These are phyloP conservation scores for Komagataella pastoris DNA, from an alignment of 805 yeast species.

Conservation along the genomic window DNA sequence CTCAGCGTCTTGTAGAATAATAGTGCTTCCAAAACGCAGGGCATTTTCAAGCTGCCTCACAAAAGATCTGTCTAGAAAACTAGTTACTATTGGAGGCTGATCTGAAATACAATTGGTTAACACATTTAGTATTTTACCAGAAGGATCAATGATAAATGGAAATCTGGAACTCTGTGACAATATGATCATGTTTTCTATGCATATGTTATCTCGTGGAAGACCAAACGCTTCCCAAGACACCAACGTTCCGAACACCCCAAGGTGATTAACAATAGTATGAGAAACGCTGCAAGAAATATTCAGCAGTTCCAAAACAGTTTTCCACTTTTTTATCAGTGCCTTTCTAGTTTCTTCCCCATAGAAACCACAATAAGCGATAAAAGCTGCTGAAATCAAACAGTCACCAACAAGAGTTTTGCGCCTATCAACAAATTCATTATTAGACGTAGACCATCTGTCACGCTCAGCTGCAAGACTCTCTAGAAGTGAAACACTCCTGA, in stretches of 20 bases:
- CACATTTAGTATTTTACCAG: constrained; percentile 28
- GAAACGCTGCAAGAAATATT: background rate
- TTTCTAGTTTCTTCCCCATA: constrained; percentile 35
- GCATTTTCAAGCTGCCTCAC: constrained; percentile 65
- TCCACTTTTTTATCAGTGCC: constrained; percentile 22
- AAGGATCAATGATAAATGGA: constrained; percentile 68
- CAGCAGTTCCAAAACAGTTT: constrained; percentile 6
- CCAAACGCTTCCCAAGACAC: constrained; percentile 40
- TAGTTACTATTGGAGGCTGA: constrained; percentile 36
- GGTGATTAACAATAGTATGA: background rate
- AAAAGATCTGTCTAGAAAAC: constrained; percentile 60
- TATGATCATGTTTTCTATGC: constrained; percentile 50
- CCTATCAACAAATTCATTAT: constrained; percentile 32
- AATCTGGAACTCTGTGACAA: constrained; percentile 20
- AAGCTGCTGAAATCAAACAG: constrained; percentile 49
- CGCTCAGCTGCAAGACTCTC: constrained; percentile 56
- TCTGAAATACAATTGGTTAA: constrained; percentile 19
- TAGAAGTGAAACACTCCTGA: constrained; percentile 47
- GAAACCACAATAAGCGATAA: constrained; percentile 45
- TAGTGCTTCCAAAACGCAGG: constrained; percentile 65
- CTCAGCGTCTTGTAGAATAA: constrained; percentile 73
- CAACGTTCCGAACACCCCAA: constrained; percentile 26
- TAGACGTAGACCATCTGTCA: constrained; percentile 56
- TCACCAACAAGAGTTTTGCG: constrained; percentile 47
- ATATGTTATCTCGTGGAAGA: constrained; percentile 44